Base-by-base conservation (phyloP, 1,284 basidiomycete species). In the Fomitopsis palustris region DNA sequence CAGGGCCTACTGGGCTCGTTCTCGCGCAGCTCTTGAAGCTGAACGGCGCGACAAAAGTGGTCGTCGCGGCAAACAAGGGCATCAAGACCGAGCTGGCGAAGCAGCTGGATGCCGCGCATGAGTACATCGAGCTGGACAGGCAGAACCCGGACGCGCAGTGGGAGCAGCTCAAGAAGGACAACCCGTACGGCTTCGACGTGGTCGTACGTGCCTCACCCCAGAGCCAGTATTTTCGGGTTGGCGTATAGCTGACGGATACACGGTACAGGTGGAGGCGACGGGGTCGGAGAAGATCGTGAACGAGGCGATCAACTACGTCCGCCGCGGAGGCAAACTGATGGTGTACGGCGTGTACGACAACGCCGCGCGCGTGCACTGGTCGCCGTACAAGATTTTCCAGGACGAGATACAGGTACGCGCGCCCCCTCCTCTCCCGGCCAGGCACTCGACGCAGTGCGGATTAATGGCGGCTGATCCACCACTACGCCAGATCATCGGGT, bases 111-210 rank as follows among this genome's bases (percentile, higher is more conserved):
- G 78, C 77, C 21, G 82, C 70, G 19, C 81, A 85, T 65, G 79
- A 78, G 65, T 85, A 84, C 74, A 74, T 85, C 64, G 83, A 84
- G 69, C 77, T 86, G 38, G 81, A 85, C 69, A 70, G 83, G 54
- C 62, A 75, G 56, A 75, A 80, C 69, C 78, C 82, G 31, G 76
- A 71, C 33, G 69, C 74, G 12, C 84, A 85, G 70, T 86, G 83
- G 83, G 80, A 75, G 53, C 69, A 83, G 73, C 71, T 86, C 65
- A 82, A 79, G 72, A 73, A 80, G 70, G 80, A 83, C 63, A 78
- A 86, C 70, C 83, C 82, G 55, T 80, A 83, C 72, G 84, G 84
- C 29, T 86, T 86, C 66, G 84, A 85, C 69, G 79, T 85, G 49
- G 83, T 86, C 45, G 82, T 75, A 57, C 16, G 73, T 68, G 14